Evolutionary conservation across 1,284 basidiomycete species (phyloP).

Genomic region (Heterobasidion occidentale): DNA sequence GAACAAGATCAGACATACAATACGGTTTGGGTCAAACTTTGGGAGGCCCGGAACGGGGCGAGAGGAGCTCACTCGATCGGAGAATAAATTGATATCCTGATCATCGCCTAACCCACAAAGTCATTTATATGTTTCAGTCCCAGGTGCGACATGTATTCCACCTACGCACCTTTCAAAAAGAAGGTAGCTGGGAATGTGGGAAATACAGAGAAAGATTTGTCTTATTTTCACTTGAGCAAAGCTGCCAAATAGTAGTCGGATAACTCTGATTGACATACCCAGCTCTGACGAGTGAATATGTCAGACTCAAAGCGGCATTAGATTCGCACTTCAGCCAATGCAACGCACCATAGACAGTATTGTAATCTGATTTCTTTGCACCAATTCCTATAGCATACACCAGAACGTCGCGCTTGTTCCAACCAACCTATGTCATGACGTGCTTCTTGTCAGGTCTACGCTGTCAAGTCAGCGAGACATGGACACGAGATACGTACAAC

Average conservation of each 20-base stretch:
- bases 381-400: constrained; percentile 65
- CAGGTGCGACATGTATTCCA: not conserved
- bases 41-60: constrained; percentile 54
- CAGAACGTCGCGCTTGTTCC: constrained; percentile 66
- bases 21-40: constrained; percentile 52
- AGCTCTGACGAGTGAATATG: constrained; percentile 14
- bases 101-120: constrained; percentile 29
- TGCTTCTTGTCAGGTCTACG: not conserved
- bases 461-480: not conserved
- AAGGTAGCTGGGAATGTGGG: constrained; percentile 50
- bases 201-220: constrained; percentile 42
- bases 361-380: constrained; percentile 57
- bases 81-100: constrained; percentile 61
- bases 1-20: constrained; percentile 31
- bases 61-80: constrained; percentile 35
- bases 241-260: not conserved
- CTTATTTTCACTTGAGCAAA: constrained; percentile 18
- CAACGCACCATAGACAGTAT: constrained; percentile 52
- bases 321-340: not conserved
- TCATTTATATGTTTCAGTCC: too few relatives aligned
- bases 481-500: not conserved
- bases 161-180: constrained; percentile 41
- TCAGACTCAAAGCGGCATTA: not conserved
- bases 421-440: constrained; percentile 43
- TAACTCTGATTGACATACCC: constrained; percentile 11